A percentile compares a stretch with the other conserved stretches of the same genome.
Evolutionary conservation across 768 basidiomycete species (phyloP).

Genomic region (Termitomyces sp.): DNA sequence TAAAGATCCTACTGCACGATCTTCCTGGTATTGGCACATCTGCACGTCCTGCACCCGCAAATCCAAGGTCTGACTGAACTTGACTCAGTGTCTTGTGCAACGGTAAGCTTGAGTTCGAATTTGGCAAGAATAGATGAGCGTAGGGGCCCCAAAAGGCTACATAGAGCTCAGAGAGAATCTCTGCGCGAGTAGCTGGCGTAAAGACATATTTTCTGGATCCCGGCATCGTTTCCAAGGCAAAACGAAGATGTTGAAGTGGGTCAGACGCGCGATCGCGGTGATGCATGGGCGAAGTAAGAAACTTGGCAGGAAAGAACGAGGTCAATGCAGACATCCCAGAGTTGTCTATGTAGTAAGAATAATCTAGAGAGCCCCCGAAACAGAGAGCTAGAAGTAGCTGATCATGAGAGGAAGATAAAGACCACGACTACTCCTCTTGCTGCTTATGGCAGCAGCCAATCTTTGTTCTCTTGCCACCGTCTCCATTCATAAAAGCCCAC

Average conservation of each 20-base stretch:
- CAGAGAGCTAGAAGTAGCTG: conserved; percentile 3
- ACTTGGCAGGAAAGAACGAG: conserved; percentile 40
- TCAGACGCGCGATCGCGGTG: conserved; percentile 52
- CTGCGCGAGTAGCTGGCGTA: conserved; percentile 65
- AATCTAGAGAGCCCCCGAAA: conserved; percentile 1
- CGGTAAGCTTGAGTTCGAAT: conserved; percentile 56
- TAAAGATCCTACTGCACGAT: conserved; percentile 81
- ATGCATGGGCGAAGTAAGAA: conserved; percentile 46
- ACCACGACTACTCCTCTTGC: background rate
- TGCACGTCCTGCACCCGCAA: conserved; percentile 53
- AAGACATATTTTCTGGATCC: conserved; percentile 74
- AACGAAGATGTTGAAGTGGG: conserved; percentile 66
- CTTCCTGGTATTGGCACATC: conserved; percentile 60
- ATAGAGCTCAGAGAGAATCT: conserved; percentile 79
- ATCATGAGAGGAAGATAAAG: conserved; percentile 7
- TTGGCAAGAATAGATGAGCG: conserved; percentile 65
- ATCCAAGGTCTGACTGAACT: conserved; percentile 54
- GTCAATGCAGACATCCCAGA: conserved; percentile 19
- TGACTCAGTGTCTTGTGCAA: conserved; percentile 62
- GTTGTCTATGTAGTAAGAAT: conserved; percentile 1
- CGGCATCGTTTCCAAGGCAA: conserved; percentile 77
- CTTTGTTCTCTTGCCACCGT: conserved; percentile 1
- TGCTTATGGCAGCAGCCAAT: conserved; percentile 7
- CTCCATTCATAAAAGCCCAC: background rate
- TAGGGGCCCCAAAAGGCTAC: conserved; percentile 79